Evolutionary conservation across 2,329 filamentous ascomycete species (phyloP), one percentile per base, ranked within the genome.

Genomic region (Didymella keratinophila): DNA sequence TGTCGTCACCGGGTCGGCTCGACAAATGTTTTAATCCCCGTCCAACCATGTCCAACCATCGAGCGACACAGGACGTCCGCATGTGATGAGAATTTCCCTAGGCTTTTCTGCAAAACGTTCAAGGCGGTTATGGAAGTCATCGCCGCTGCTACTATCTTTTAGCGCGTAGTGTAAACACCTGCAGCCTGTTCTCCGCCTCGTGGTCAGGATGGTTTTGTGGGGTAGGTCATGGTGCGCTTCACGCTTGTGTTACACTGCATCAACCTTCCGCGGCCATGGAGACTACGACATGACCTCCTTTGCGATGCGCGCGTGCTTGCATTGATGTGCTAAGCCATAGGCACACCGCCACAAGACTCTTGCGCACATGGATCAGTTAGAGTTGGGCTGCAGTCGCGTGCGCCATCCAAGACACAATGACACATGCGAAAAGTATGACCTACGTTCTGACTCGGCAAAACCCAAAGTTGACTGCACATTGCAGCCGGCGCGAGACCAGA

Each of bases 1-100:
- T 54, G 55, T 60, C 56, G 68, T 75, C 71, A 73, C 67, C 67
- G 69, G 69, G 60, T 67, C 68, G 64, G 71, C 66, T 63, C 64
- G 65, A 64, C 54, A 60, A 53, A 10, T 46, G 49, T 61, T 67
- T 67, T 58, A 60, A 69, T 65, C 59, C 61, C 63, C 61, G 62
- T 60, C 46, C 58, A 52, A 45, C 54, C 50, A 44, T 42, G 44
- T 56, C 65, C 64, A 67, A 64, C 62, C 63, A 66, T 46, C 39
- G 34, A 23, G 67, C 60, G 47, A 60, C 56, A 62, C 60, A 52
- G 48, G 60, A 47, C 37, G 52, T 58, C 53, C 57, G 60, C 69
- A 74, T 74, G 71, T 74, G 70, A 74, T 61, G 49, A 55, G 39
- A 42, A 32, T n/a, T 16, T 50, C 34, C 45, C 23, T 23, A 53